These are phyloP conservation scores for Tuber brumale DNA, from an alignment of 495 filamentous ascomycete genomes.

Conservation along the genomic window DNA sequence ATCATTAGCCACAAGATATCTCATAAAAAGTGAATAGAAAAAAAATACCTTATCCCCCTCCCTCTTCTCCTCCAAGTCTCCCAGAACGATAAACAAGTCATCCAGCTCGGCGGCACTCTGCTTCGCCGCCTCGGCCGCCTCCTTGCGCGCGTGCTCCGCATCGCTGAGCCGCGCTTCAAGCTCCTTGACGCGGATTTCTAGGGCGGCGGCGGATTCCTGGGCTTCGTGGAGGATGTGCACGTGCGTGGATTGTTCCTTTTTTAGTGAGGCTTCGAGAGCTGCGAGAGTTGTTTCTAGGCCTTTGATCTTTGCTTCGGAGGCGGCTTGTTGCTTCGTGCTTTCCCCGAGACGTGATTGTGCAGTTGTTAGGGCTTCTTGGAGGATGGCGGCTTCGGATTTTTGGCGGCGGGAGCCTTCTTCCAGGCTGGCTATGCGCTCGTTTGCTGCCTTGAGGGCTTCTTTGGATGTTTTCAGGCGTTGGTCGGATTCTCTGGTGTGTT, in stretches of 20 bases:
- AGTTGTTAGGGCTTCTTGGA: conserved; percentile 16
- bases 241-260: conserved; percentile 22
- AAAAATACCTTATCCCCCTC: conserved; percentile 67
- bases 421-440: conserved; percentile 44
- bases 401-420: conserved; percentile 36
- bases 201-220: conserved; percentile 35
- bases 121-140: conserved; percentile 57
- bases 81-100: conserved; percentile 78
- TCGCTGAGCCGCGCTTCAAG: background rate
- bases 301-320: background rate
- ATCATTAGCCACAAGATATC: conserved; percentile 32
- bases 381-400: background rate
- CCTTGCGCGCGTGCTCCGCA: conserved; percentile 48
- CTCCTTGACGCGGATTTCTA: conserved; percentile 21
- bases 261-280: conserved; percentile 7
- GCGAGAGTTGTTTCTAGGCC: conserved; percentile 14
- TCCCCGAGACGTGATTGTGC: conserved; percentile 16
- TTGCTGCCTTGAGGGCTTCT: conserved; percentile 41
- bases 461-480: conserved; percentile 12
- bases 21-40: background rate
- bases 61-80: conserved; percentile 81
- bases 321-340: conserved; percentile 9
- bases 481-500: conserved; percentile 5
- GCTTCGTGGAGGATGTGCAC: conserved; percentile 23
- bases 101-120: conserved; percentile 77